Percentiles rank a stretch among this genome's conserved stretches.
Evolutionary conservation across 768 basidiomycete genomes (phyloP).

Genomic region (Naganishia antarctica): DNA sequence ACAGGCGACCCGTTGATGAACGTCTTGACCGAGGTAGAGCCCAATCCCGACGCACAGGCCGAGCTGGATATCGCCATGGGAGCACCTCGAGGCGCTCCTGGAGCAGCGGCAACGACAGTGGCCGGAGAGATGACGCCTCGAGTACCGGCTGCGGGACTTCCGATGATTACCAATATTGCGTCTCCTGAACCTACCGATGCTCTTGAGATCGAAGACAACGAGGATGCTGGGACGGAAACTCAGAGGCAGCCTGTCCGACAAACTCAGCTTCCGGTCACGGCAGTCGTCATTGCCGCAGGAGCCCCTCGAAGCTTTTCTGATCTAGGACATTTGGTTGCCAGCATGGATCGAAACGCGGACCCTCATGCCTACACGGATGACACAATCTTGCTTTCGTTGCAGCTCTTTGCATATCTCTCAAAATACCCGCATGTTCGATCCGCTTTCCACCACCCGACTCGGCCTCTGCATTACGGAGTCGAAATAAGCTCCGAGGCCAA

Average conservation of each 20-base stretch:
- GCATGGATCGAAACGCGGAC: constrained; percentile 28
- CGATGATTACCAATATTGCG: not conserved
- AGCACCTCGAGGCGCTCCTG: constrained; percentile 29
- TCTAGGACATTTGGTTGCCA: constrained; percentile 42
- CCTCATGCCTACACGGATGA: constrained; percentile 71
- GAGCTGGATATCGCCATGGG: constrained; percentile 33
- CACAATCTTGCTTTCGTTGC: constrained; percentile 81
- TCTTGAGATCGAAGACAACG: constrained; percentile 4
- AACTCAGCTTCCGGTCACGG: constrained; percentile 14
- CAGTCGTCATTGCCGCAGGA: constrained; percentile 44
- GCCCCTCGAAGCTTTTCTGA: constrained; percentile 48
- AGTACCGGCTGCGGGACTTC: constrained; percentile 13
- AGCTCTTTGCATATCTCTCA: constrained; percentile 90
- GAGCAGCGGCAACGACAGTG: constrained; percentile 24
- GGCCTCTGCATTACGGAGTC: constrained; percentile 47
- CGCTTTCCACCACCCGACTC: constrained; percentile 78
- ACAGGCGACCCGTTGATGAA: constrained; percentile 31
- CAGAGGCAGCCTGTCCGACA: not conserved
- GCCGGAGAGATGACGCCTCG: constrained; percentile 30
- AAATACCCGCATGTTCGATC: constrained; percentile 97
- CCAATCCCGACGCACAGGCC: constrained; percentile 28
- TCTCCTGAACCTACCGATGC: not conserved
- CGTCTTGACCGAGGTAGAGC: constrained; percentile 40
- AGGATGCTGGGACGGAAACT: not conserved
- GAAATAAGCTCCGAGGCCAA: constrained; percentile 34